Evolutionary conservation across 208 protist species (phyloP), one percentile per base, ranked within the genome.

Genomic region (Lotmaria passim): DNA sequence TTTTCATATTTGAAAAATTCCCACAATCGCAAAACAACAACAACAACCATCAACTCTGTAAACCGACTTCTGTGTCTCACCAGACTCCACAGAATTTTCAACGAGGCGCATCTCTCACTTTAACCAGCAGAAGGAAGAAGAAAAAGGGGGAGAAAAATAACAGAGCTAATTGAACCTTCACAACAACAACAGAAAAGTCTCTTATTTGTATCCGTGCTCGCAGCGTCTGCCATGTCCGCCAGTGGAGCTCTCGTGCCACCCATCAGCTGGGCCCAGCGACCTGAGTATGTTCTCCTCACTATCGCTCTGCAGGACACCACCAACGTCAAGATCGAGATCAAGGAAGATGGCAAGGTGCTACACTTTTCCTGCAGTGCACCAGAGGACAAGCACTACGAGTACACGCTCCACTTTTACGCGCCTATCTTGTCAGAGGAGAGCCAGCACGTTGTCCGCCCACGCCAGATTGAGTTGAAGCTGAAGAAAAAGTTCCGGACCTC

Each of bases 181-280:
- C n/a, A n/a, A n/a, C n/a, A n/a, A n/a, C n/a, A n/a, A n/a, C n/a
- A n/a, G n/a, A n/a, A n/a, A n/a, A n/a, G n/a, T 78, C 50, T 67
- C 56, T 71, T 69, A 26, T 60, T 82, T 70, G 47, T 51, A 39
- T 14, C 24, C 26, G 66, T 61, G n/a, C 28, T 44, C 57, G 46
- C 14, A 30, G 46, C 11, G 21, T 14, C 46, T 30, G 30, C 34
- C 34, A 72, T 75, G 70, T 69, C 61, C 11, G 52, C 55, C 6
- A 63, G 61, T 17, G 78, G 75, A 0, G 39, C 78, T 2, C 61
- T 86, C 31, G 89, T 86, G 59, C 86, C 89, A 11, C 85, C 83
- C 8, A 77, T 95, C 57, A 71, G 84, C 33, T 97, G 93, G 93
- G 90, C 93, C 21, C 93, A 95, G 80, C 77, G 89, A 33, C 68